Evolutionary conservation across 345 rosid species (phyloP), one percentile per base, ranked within the genome.

Genomic region (Eucalyptus marginata): DNA sequence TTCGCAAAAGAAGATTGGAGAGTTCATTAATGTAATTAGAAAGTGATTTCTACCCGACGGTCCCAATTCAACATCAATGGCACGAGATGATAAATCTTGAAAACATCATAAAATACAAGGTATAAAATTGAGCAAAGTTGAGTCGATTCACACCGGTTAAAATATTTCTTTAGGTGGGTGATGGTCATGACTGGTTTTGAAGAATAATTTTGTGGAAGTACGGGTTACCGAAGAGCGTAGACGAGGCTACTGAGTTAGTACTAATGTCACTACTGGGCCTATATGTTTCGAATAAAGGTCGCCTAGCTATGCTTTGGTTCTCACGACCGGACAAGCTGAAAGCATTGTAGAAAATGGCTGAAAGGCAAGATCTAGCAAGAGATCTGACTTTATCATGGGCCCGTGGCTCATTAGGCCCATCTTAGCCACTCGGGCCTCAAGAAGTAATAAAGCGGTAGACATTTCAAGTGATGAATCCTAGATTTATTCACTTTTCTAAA

Each of bases 41-140:
- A 33, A 18, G 46, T 36, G 81, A 71, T 71, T 71, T 36, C 46
- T 71, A 71, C 13, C 1, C 0, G 1, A 17, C 13, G 0, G 12
- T 7, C 1, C 8, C 4, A 2, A 36, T 36, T 71, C 11, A 33
- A 18, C 4, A 20, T 33, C 46, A 0, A 10, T 3, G 44, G 20
- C 80, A 36, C 3, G 6, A 9, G 80, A 68, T 22, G 44, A 36
- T 71, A 40, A 17, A 17, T 71, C 0, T 71, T 10, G 44, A 36
- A 68, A 33, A 33, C 13, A 36, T 40, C 25, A 18, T 71, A 18
- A 36, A 71, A 17, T 33, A 43, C 13, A 71, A 71, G 81, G 4
- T 36, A 18, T 36, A 2, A 10, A 17, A 18, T 17, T 3, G 25
- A 36, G 13, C 7, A 10, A 10, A 31, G 43, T 68, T 0, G 25